phyloP scores from a whole-genome alignment of 208 protist genomes.

The Wallacemonas sp. region DNA sequence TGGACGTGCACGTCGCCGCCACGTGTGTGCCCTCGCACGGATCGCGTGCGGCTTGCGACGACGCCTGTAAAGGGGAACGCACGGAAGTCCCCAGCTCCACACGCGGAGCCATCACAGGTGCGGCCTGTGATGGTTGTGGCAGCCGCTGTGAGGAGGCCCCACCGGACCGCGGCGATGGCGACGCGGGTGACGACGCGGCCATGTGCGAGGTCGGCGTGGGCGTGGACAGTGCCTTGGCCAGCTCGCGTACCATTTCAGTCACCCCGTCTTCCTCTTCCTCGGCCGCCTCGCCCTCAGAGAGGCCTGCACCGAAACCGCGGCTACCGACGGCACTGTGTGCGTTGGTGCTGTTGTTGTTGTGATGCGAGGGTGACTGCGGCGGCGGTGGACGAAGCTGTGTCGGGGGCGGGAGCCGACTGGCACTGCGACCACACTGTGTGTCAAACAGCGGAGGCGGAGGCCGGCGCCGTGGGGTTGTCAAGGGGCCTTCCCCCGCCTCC shows the following conservation, averaged over 20 bases:
- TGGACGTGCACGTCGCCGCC: too few relatives aligned
- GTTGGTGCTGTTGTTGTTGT: too few relatives aligned
- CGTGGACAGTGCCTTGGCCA: constrained; percentile 10
- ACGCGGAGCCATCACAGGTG: too few relatives aligned
- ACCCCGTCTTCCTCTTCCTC: not conserved
- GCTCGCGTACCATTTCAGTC: not conserved
- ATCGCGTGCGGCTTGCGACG: too few relatives aligned
- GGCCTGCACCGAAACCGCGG: too few relatives aligned
- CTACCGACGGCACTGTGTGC: too few relatives aligned
- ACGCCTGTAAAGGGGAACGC: too few relatives aligned
- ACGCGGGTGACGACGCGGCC: not conserved
- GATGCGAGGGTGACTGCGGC: not conserved
- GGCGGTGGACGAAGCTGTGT: constrained; percentile 1
- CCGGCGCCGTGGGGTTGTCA: not conserved
- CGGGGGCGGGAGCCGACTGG: not conserved
- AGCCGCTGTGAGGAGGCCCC: too few relatives aligned
- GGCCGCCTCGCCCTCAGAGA: too few relatives aligned
- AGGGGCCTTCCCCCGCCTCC: too few relatives aligned
- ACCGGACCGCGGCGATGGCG: not conserved
- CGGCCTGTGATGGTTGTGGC: not conserved
- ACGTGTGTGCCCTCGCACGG: too few relatives aligned
- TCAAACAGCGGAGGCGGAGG: not conserved
- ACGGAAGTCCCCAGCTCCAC: too few relatives aligned
- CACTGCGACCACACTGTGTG: not conserved
- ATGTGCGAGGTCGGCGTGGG: not conserved